Evolutionary conservation across 2,329 filamentous ascomycete species (phyloP), one percentile per base, ranked within the genome.

Genomic region (Phialemoniopsis sp.): DNA sequence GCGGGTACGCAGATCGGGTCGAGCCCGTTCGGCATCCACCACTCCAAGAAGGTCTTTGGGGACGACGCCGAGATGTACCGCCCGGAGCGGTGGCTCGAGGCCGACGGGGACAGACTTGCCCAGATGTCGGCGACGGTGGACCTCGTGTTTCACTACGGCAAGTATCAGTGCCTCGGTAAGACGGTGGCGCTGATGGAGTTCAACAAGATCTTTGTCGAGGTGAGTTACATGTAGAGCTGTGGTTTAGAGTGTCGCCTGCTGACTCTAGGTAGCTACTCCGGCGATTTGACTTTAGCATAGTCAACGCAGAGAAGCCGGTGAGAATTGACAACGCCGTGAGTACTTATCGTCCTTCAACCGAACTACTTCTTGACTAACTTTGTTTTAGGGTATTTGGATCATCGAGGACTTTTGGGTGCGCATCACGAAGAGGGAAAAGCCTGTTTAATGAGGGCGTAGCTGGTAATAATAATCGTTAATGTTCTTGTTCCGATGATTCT

Each of bases 1-100:
- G 44, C 40, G 2, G 46, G 46, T 4, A 47, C 45, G 4, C 8
- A 40, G 4, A 30, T 48, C 8, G 45, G 26, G 1, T 44, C 38
- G 39, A 39, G 39, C 9, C 29, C 72, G 10, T 83, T 82, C 56
- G 82, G 78, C 1, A 77, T 84, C 45, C 79, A 84, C 58, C 79
- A 78, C 53, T 70, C 65, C 33, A 66, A 64, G 28, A 66, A 69
- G 32, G 75, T 83, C 51, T 85, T 80, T 77, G 80, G 80, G 4
- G 51, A 64, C 0, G 73, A 82, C 45, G 77, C 75, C 2, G 72
- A 80, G 9, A 55, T 67, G 3, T 84, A 82, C 56, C 62, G 70
- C 3, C 80, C 80, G 0, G 78, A 81, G 48, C 68, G 80, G 18
- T 85, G 79, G 79, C 56, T 63, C 21, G 49, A 74, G 3, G 78